Evolutionary conservation across 257 asterid genomes (phyloP).

Genomic region (Nicotiana paniculata): DNA sequence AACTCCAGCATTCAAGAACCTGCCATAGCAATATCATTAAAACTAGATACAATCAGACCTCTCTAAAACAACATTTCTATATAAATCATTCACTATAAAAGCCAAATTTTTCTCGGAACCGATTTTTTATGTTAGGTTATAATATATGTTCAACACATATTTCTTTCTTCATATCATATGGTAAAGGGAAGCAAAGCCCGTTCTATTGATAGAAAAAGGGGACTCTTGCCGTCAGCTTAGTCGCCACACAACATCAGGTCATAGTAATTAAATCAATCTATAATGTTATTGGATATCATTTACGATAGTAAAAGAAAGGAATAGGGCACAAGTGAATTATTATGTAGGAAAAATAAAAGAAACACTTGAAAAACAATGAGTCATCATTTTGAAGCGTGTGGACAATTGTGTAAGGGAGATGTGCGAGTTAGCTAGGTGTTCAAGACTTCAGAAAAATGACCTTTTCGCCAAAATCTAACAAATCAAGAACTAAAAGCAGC

Average conservation of each 20-base stretch:
- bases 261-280: neutral
- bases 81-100: no score
- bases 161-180: no score
- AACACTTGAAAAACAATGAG: neutral
- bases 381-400: neutral
- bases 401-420: neutral
- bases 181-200: no score
- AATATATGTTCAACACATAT: no score
- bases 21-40: neutral
- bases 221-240: no score
- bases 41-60: neutral
- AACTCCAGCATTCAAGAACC: conserved; percentile 50
- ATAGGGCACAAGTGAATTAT: neutral
- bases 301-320: neutral
- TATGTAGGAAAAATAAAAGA: neutral
- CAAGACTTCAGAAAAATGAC: neutral
- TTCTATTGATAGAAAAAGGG: no score
- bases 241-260: neutral
- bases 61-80: no score
- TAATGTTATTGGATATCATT: neutral
- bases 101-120: no score
- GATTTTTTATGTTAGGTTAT: no score
- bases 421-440: no score
- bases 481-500: neutral
- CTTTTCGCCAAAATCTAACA: neutral